Evolutionary conservation across 306 rosid genomes (phyloP).

Genomic region (Psophocarpus tetragonolobus): DNA sequence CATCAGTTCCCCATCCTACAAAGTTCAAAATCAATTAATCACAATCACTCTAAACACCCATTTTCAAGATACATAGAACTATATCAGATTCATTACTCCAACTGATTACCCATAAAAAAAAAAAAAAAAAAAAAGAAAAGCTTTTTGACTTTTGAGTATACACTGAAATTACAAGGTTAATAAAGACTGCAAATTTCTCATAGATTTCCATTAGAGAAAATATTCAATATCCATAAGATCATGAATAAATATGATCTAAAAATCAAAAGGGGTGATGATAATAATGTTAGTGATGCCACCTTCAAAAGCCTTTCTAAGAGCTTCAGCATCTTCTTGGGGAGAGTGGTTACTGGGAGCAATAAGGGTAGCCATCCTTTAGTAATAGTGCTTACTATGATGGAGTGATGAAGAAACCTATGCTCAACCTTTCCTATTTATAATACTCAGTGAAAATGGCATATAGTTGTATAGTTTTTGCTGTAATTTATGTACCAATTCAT

Average conservation of each 20-base stretch:
- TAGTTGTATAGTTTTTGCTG: not conserved
- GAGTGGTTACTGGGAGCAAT: conserved; percentile 43
- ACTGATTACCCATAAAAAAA: not conserved
- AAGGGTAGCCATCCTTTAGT: conserved; percentile 59
- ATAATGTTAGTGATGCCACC: conserved; percentile 42
- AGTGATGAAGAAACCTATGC: conserved; percentile 26
- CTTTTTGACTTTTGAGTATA: not conserved
- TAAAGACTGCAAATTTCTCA: not conserved
- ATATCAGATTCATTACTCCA: not conserved
- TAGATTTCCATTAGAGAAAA: not conserved
- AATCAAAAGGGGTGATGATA: not conserved
- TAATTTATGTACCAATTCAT: not conserved
- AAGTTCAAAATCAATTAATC: not conserved
- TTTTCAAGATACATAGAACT: not conserved
- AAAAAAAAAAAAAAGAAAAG: too few species aligned
- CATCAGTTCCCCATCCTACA: conserved; percentile 89
- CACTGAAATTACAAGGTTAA: not conserved
- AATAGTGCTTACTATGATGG: not conserved
- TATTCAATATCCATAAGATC: not conserved
- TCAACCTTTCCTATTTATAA: conserved; percentile 34
- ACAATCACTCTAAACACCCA: not conserved
- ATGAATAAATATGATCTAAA: not conserved
- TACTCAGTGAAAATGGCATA: not conserved
- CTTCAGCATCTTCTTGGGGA: conserved; percentile 64
- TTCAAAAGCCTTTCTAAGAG: conserved; percentile 50